These are phyloP conservation scores for Geum urbanum DNA, from an alignment of 306 rosid species.

Conservation along the genomic window DNA sequence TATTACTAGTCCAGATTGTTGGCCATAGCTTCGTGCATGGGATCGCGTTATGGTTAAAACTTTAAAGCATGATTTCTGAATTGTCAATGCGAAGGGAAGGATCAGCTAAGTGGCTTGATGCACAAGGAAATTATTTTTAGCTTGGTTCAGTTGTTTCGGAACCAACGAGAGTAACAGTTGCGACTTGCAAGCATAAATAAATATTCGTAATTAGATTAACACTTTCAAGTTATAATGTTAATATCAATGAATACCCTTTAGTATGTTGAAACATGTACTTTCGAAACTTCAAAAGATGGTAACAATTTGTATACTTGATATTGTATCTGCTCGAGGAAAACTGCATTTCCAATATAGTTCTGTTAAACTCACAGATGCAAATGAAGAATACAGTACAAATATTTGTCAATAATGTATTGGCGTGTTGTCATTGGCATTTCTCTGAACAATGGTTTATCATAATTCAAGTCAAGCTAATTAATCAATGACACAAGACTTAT, in stretches of 20 bases:
- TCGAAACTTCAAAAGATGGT: too few species aligned
- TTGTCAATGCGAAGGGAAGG: neutral
- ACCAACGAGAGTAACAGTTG: constrained; percentile 8
- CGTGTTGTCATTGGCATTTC: too few species aligned
- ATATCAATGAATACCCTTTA: neutral
- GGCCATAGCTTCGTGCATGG: neutral
- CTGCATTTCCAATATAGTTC: too few species aligned
- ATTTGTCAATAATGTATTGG: too few species aligned
- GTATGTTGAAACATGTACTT: too few species aligned
- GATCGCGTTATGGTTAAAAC: neutral
- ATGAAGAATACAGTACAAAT: too few species aligned
- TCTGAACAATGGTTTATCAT: too few species aligned
- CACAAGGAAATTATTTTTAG: neutral
- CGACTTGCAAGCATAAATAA: constrained; percentile 5
- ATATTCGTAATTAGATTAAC: neutral
- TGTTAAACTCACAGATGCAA: too few species aligned
- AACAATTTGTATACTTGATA: too few species aligned
- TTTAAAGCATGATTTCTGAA: neutral
- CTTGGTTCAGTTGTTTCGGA: constrained; percentile 1
- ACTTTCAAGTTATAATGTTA: neutral
- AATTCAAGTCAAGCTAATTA: too few species aligned
- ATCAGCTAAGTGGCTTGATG: neutral
- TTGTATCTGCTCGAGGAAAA: too few species aligned
- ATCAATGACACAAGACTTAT: too few species aligned
- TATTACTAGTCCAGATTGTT: neutral